A percentile compares a stretch with the other conserved stretches of the same genome.
phyloP scores from a whole-genome alignment of 2,329 filamentous ascomycete genomes.

The Onygena corvina region DNA sequence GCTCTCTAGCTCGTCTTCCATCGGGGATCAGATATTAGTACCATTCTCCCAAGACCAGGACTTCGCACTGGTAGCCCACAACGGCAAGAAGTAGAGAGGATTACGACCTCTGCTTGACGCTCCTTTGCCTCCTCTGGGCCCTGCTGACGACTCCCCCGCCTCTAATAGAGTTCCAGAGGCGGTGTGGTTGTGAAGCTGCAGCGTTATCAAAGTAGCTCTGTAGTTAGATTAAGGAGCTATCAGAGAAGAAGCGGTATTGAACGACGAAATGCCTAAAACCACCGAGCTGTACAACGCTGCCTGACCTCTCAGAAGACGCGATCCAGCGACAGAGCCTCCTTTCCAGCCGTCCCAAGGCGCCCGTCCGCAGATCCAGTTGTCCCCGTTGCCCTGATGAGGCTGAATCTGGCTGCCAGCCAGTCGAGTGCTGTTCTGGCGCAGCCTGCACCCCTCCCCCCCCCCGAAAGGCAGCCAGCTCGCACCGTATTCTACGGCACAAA shows the following conservation, averaged over 20 bases:
- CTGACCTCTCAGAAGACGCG: too few species aligned
- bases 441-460: too few species aligned
- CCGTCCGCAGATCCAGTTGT: neutral
- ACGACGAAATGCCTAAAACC: too few species aligned
- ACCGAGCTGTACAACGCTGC: too few species aligned
- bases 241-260: too few species aligned
- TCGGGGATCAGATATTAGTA: too few species aligned
- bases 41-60: neutral
- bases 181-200: too few species aligned
- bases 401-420: neutral
- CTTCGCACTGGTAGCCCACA: too few species aligned
- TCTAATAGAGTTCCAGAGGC: neutral
- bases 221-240: too few species aligned
- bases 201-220: too few species aligned
- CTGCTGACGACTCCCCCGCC: neutral
- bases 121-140: neutral
- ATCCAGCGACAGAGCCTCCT: neutral
- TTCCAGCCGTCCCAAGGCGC: neutral
- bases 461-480: neutral
- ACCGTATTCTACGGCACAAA: conserved; percentile 1
- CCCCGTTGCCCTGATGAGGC: neutral
- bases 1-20: too few species aligned
- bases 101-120: neutral
- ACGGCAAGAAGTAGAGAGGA: too few species aligned
- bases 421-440: neutral